These are phyloP conservation scores for Colletotrichum somersetense DNA, from an alignment of 2,329 filamentous ascomycete species.

Conservation along the genomic window DNA sequence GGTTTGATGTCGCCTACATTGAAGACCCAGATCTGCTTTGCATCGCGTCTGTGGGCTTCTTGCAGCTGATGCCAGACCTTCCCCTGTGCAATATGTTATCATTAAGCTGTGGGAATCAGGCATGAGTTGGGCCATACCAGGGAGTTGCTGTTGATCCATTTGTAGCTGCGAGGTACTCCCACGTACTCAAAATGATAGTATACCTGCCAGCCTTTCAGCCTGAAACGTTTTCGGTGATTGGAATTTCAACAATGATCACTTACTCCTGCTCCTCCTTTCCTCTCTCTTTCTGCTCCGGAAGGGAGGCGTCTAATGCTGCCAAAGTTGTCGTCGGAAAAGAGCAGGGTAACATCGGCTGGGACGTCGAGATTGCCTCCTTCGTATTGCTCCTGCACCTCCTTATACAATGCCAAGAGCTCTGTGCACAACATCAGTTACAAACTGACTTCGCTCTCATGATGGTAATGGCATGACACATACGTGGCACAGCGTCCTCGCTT, in stretches of 20 bases:
- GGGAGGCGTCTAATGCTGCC: conserved; percentile 71
- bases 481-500: conserved; percentile 55
- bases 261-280: conserved; percentile 70
- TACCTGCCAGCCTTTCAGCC: conserved; percentile 44
- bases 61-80: conserved; percentile 64
- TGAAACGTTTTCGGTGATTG: conserved; percentile 36
- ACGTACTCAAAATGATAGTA: conserved; percentile 73
- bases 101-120: accelerated
- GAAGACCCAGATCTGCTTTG: conserved; percentile 70
- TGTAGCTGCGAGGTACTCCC: conserved; percentile 70
- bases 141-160: conserved; percentile 73
- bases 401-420: conserved; percentile 75
- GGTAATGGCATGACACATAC: conserved; percentile 48
- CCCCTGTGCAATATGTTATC: conserved; percentile 46
- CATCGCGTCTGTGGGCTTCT: conserved; percentile 62
- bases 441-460: no score
- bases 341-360: conserved; percentile 71
- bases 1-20: conserved; percentile 74
- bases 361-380: conserved; percentile 67
- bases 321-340: conserved; percentile 75
- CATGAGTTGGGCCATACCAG: conserved; percentile 51
- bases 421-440: conserved; percentile 34
- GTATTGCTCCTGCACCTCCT: conserved; percentile 74
- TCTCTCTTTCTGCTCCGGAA: conserved; percentile 61
- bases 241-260: neutral